Percentiles rank a stretch among this genome's conserved stretches.
phyloP scores from a whole-genome alignment of 306 rosid genomes.

The Trichosanthes truncata region DNA sequence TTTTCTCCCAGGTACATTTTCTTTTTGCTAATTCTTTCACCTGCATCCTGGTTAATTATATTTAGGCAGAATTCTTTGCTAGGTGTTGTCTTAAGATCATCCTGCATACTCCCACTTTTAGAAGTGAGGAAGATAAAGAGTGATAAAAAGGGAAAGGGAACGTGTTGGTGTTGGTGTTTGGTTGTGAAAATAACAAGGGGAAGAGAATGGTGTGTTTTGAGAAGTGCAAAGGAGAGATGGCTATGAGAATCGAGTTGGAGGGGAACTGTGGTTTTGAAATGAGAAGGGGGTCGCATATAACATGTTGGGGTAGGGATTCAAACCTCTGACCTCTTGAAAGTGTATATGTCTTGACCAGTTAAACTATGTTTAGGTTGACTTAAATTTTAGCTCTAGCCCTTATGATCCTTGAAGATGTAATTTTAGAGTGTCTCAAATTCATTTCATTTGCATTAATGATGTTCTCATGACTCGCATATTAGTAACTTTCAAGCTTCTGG shows the following conservation, averaged over 20 bases:
- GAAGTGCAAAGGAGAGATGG: neutral
- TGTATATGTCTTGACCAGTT: too few species aligned
- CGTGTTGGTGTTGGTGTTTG: neutral
- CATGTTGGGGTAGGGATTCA: too few species aligned
- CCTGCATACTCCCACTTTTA: neutral
- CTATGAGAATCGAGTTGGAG: neutral
- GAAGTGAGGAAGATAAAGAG: neutral
- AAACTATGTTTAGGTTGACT: neutral
- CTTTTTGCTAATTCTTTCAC: neutral
- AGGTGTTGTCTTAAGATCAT: neutral
- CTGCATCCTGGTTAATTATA: neutral
- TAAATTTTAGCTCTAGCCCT: neutral
- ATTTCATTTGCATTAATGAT: neutral
- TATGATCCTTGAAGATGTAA: too few species aligned
- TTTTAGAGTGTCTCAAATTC: too few species aligned
- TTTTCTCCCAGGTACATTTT: conserved; percentile 39
- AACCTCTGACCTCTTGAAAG: too few species aligned
- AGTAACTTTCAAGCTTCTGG: neutral
- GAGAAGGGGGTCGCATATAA: too few species aligned
- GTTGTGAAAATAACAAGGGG: neutral
- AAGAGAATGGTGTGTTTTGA: neutral
- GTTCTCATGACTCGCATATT: neutral
- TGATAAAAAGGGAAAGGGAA: neutral
- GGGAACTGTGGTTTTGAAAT: too few species aligned
- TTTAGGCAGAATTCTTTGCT: neutral